Base-by-base conservation (phyloP, 257 asterid species). In the Anisodus tanguticus region DNA sequence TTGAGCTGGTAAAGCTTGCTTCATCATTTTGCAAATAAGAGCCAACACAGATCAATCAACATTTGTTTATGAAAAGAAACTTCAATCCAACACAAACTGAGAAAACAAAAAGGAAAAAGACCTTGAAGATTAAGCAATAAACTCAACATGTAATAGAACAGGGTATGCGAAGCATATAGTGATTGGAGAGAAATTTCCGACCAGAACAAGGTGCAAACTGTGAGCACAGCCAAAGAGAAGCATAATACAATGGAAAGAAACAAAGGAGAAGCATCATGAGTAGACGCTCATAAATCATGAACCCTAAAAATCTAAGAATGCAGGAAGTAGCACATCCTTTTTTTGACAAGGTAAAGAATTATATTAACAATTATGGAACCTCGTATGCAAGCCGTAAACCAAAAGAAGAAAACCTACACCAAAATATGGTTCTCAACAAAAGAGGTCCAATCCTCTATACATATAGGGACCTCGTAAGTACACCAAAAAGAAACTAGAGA, bases 181-280 rank as follows among this genome's bases (percentile, higher is more conserved):
- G 37, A 41, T 43, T 43, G 59, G 35, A 74, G 7, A 15, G 81
- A 49, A 74, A 74, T 74, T 74, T 9, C 59, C 47, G 81, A 47
- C 81, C 60, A 43, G 53, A 74, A 16, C 8, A 26, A 72, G 60
- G 45, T 74, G 81, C 55, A 41, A 74, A 51, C 15, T n/a, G 57
- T 15, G 58, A 43, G 53, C 81, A 74, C 53, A 54, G 41, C 37
- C 53, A 59, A 59, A 16, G 9, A 17, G 66, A 59, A 59, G 7
- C 66, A 59, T 59, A 19, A 17, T 17, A 59, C 10, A 59, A 59
- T 59, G 63, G 81, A 76, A 76, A 76, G 47, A 76, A 76, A 51
- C 81, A 76, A 51, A 76, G 62, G 22, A 76, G 81, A 76, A 76
- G 60, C 81, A 26, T 76, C 63, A 76, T 51, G 58, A 11, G 41